Conservation (phyloP, 1,284 basidiomycete genomes). For the Anthracocystis setariae region DNA sequence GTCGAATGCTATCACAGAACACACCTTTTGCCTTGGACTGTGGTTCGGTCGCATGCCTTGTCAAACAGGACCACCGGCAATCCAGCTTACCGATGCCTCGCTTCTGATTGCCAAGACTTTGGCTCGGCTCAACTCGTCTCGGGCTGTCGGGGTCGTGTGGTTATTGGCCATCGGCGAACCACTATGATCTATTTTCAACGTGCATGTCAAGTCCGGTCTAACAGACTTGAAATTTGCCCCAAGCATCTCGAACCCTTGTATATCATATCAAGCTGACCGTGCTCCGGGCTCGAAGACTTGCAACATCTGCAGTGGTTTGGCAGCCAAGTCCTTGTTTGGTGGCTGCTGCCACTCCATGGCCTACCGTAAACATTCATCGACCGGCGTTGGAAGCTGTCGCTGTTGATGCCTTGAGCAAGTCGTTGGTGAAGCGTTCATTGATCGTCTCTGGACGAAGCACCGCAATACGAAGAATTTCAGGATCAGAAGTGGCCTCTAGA, state of each 20-base stretch:
- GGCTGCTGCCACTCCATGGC: background rate
- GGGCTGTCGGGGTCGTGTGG: no score
- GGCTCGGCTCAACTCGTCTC: no score
- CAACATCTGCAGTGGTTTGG: no score
- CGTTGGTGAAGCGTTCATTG: constrained; percentile 39
- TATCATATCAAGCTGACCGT: no score
- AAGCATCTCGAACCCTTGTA: no score
- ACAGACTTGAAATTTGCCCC: no score
- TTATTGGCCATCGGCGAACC: background rate
- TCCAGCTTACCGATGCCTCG: background rate
- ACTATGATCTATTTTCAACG: background rate
- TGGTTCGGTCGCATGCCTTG: no score
- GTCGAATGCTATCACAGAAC: background rate
- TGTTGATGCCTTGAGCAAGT: constrained; percentile 35
- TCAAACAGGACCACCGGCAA: background rate
- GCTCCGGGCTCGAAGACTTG: no score
- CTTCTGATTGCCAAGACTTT: background rate
- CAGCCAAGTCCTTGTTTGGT: no score
- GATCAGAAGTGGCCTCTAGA: background rate
- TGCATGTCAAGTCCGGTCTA: no score
- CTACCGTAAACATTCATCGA: constrained; percentile 2
- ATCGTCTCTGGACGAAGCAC: constrained; percentile 21
- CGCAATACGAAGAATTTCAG: background rate
- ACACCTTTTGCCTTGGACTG: background rate
- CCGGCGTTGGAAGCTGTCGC: constrained; percentile 8